phyloP scores from a whole-genome alignment of 2,329 filamentous ascomycete genomes.

The Pseudophaeomoniella oleicola region DNA sequence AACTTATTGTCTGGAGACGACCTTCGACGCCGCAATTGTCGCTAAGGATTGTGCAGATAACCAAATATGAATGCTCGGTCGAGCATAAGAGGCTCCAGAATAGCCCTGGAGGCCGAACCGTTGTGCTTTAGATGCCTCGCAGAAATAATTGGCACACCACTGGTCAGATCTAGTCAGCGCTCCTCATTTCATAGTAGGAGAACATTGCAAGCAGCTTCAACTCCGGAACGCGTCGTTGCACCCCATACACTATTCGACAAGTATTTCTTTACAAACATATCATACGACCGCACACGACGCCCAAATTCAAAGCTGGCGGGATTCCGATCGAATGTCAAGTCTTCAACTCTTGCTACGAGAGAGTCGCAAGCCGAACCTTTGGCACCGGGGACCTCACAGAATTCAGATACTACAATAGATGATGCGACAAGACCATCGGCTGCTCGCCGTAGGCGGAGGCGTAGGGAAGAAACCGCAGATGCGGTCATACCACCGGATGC shows the following conservation, averaged over 20 bases:
- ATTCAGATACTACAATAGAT: constrained; percentile 3
- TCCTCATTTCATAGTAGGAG: constrained; percentile 7
- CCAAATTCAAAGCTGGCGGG: neutral
- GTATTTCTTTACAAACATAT: constrained; percentile 13
- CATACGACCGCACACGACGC: too few species aligned
- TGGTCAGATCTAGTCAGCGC: constrained; percentile 3
- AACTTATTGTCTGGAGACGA: too few species aligned
- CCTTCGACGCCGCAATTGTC: too few species aligned
- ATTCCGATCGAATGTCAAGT: neutral
- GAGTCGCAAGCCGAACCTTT: neutral
- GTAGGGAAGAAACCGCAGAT: constrained; percentile 17
- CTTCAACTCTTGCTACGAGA: neutral
- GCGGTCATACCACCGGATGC: constrained; percentile 40
- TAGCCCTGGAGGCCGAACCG: neutral
- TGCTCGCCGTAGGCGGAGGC: constrained; percentile 26
- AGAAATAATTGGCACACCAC: neutral
- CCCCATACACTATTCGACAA: constrained; percentile 10
- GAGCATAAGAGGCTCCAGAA: neutral
- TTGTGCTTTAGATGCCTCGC: neutral
- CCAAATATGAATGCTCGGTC: neutral
- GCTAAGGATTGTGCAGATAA: too few species aligned
- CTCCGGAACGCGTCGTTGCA: constrained; percentile 2
- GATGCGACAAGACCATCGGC: constrained; percentile 19
- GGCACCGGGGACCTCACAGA: neutral
- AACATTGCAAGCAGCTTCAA: constrained; percentile 8